Conservation (phyloP, 2,329 filamentous ascomycete species). For the Daldinia eschscholtzii region DNA sequence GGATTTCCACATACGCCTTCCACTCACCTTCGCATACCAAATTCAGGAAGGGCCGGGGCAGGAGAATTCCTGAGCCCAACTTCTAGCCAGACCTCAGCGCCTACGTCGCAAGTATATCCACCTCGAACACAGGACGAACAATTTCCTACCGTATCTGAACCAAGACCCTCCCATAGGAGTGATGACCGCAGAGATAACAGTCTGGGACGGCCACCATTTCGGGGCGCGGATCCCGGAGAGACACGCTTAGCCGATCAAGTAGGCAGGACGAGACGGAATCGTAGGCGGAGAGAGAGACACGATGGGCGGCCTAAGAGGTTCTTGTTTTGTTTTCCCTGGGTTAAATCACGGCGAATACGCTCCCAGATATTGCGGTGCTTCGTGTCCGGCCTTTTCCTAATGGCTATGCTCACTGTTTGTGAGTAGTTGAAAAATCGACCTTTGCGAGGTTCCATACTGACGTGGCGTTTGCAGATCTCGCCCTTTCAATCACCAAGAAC, state of each 20-base stretch:
- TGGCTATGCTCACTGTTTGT: slow-evolving; percentile 74
- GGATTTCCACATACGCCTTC: slow-evolving; percentile 57
- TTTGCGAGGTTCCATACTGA: slow-evolving; percentile 18
- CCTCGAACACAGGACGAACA: slow-evolving; percentile 32
- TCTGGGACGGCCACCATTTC: slow-evolving; percentile 50
- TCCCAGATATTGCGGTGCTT: slow-evolving; percentile 70
- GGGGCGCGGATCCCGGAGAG: slow-evolving; percentile 63
- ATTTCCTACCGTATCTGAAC: slow-evolving; percentile 43
- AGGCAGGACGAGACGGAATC: slow-evolving; percentile 55
- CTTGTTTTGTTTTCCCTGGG: slow-evolving; percentile 67
- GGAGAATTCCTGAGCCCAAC: slow-evolving; percentile 52
- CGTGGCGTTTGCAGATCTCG: slow-evolving; percentile 70
- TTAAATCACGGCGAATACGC: slow-evolving; percentile 66
- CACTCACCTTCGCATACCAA: slow-evolving; percentile 58
- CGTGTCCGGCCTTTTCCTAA: slow-evolving; percentile 73
- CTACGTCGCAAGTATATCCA: slow-evolving; percentile 16
- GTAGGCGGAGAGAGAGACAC: slow-evolving; percentile 30
- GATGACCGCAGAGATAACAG: slow-evolving; percentile 25
- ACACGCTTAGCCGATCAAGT: slow-evolving; percentile 61
- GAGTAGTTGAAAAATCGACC: slow-evolving; percentile 55
- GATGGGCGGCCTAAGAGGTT: slow-evolving; percentile 58
- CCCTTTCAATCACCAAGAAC: slow-evolving; percentile 74
- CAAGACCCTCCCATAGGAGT: slow-evolving; percentile 43
- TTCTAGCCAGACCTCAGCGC: slow-evolving; percentile 31
- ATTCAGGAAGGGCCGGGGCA: slow-evolving; percentile 57